Conservation (phyloP, 306 rosid species). For the Sechiopsis laciniata region DNA sequence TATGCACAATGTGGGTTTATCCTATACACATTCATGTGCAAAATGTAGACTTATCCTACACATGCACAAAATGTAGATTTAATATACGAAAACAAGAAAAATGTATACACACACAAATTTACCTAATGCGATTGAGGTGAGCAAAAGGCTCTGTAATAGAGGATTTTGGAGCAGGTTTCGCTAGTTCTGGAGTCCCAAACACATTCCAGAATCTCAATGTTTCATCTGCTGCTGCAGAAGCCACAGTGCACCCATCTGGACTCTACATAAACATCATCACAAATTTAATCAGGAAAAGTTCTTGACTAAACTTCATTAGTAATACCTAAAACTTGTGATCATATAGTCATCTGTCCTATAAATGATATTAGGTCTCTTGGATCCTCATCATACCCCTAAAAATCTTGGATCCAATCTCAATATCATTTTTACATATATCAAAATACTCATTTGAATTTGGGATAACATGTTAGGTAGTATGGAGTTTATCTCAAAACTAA, state of each 20-base stretch:
- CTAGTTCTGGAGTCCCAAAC: constrained; percentile 44
- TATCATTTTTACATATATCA: too few species aligned
- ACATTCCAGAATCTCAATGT: constrained; percentile 42
- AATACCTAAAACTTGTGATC: not conserved
- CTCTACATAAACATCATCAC: constrained; percentile 26
- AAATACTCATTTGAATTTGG: too few species aligned
- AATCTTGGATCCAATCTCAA: too few species aligned
- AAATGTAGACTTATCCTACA: too few species aligned
- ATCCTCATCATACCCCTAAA: too few species aligned
- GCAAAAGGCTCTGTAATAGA: constrained; percentile 37
- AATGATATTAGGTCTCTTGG: too few species aligned
- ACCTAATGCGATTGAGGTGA: constrained; percentile 38
- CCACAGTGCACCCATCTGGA: constrained; percentile 51
- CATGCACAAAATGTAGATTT: too few species aligned
- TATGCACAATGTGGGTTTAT: too few species aligned
- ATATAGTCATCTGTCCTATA: too few species aligned
- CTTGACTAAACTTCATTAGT: not conserved
- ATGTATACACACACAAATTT: not conserved
- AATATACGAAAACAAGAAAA: not conserved
- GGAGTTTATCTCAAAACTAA: too few species aligned
- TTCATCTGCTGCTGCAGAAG: constrained; percentile 45
- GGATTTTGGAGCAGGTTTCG: constrained; percentile 34
- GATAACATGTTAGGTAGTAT: too few species aligned
- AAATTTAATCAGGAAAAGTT: not conserved
- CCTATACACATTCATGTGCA: too few species aligned